Base-by-base conservation (phyloP, 768 basidiomycete species). In the Mycena chlorophos region DNA sequence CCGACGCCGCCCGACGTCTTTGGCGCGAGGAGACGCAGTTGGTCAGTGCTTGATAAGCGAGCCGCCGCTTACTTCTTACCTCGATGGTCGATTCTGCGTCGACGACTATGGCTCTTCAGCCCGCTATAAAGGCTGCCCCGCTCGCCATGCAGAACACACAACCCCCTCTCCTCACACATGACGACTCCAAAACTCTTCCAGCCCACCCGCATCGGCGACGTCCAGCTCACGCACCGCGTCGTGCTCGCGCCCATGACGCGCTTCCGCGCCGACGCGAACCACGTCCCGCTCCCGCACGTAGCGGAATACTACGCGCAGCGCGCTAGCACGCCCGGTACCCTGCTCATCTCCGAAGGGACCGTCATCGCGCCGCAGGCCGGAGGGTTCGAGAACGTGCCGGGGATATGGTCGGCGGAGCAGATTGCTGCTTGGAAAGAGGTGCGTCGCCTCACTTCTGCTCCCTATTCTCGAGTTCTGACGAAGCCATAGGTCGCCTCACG, bases 191-290 rank as follows among this genome's bases (percentile, higher is more conserved):
- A 42, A 37, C 72, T 78, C 19, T 79, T 79, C 67, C 67, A 72
- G 52, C 73, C 78, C 3, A 64, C 69, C 49, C 57, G 65, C 50
- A 66, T 80, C 8, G 79, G 79, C 25, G 55, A 63, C 3, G 37
- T 73, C 8, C 34, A 55, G 2, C 70, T 79, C 43, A 53, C 63
- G 47, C 81, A 83, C 66, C 76, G 79, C 3, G 65, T 81, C 28
- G 77, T 78, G 2, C 71, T 80, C 40, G 75, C 80, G 0, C 79
- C 80, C 2, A 54, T 77, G 13, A 82, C 80, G 0, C 73, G 81
- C 20, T 52, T 61, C 51, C 70, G 79, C 17, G 74, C 75, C 2
- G 65, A 65, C 51, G 51, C 56, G 2, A 39, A 54, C 20, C 63
- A 76, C 52, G 73, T 76, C 3, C 76, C 68, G 2, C 26, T 65